phyloP scores from a whole-genome alignment of 1,284 basidiomycete species.

The Anthracocystis setariae region DNA sequence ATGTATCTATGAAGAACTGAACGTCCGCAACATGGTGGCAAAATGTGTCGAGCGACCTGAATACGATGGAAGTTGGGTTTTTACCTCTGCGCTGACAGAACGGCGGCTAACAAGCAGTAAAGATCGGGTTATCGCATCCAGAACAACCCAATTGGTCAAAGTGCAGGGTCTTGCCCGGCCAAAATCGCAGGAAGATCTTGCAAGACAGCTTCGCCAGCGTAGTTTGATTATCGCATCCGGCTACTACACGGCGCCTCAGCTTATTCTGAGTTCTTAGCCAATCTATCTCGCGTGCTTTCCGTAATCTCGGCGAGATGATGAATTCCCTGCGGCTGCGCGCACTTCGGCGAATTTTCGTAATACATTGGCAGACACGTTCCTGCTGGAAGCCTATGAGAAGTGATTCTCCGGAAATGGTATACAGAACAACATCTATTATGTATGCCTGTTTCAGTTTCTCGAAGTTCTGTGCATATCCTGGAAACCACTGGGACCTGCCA shows the following conservation, averaged over 20 bases:
- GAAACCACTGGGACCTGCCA: not conserved
- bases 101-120: no score
- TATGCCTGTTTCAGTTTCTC: not conserved
- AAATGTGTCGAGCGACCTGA: not conserved
- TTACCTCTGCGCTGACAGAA: no score
- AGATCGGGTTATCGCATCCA: no score
- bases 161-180: not conserved
- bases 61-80: no score
- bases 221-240: no score
- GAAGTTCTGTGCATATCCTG: not conserved
- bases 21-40: not conserved
- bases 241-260: not conserved
- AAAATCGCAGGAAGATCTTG: not conserved
- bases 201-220: no score
- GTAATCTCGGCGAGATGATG: slow-evolving; percentile 13
- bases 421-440: no score
- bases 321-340: not conserved
- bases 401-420: no score
- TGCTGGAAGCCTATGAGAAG: no score
- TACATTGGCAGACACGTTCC: not conserved
- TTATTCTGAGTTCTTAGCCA: no score
- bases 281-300: slow-evolving; percentile 1
- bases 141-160: not conserved
- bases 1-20: not conserved
- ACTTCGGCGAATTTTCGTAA: slow-evolving; percentile 13